phyloP scores from a whole-genome alignment of 257 asterid genomes.

The Anisodus acutangulus region DNA sequence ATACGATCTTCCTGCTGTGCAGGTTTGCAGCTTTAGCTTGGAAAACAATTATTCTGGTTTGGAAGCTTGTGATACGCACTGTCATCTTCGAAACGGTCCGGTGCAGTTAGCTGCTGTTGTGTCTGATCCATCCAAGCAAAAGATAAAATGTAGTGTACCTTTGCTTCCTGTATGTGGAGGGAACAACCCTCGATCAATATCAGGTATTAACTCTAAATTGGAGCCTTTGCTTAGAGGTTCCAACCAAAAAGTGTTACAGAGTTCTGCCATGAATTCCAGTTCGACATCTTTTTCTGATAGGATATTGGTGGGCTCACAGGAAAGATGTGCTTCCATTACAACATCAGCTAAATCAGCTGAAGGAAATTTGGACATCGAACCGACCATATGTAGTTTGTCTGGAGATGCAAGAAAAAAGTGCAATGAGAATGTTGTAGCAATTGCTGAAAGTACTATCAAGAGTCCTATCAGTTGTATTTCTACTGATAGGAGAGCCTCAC shows the following conservation, averaged over 20 bases:
- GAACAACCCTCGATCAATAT: slow-evolving; percentile 36
- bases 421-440: slow-evolving; percentile 47
- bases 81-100: slow-evolving; percentile 32
- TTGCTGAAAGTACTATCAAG: slow-evolving; percentile 49
- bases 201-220: slow-evolving; percentile 91
- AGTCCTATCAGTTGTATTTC: slow-evolving; percentile 49
- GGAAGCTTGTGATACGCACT: slow-evolving; percentile 47
- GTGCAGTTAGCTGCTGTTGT: slow-evolving; percentile 33
- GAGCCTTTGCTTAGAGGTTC: slow-evolving; percentile 79
- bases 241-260: slow-evolving; percentile 70
- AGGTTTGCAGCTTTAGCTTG: slow-evolving; percentile 54
- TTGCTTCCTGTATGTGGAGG: slow-evolving; percentile 40
- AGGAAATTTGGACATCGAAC: slow-evolving; percentile 53
- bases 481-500: slow-evolving; percentile 42
- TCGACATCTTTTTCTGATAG: slow-evolving; percentile 92
- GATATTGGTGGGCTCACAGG: slow-evolving; percentile 94
- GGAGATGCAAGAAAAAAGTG: slow-evolving; percentile 42
- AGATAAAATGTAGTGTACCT: slow-evolving; percentile 28
- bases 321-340: slow-evolving; percentile 63
- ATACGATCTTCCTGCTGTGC: slow-evolving; percentile 38
- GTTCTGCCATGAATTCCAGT: slow-evolving; percentile 91
- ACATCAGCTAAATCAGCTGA: slow-evolving; percentile 68
- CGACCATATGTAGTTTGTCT: slow-evolving; percentile 46
- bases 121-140: slow-evolving; percentile 37
- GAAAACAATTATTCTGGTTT: slow-evolving; percentile 43